phyloP scores from a whole-genome alignment of 2,329 filamentous ascomycete genomes.

The Knufia petricola region DNA sequence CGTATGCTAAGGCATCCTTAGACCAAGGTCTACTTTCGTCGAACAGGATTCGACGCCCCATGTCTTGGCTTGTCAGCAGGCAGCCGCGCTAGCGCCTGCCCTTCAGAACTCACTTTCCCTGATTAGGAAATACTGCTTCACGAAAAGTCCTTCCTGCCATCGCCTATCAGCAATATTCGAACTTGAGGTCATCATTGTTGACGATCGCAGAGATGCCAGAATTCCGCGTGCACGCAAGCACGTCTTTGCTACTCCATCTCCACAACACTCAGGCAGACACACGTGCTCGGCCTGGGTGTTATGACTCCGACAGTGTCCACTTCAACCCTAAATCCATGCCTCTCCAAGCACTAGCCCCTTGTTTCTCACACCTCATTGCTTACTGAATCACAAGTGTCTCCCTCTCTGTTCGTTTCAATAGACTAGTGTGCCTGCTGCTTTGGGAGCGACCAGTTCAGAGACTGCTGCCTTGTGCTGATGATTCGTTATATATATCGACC shows the following conservation, averaged over 20 bases:
- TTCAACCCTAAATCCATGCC: neutral
- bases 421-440: neutral
- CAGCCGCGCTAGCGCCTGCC: neutral
- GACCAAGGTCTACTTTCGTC: neutral
- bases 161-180: neutral
- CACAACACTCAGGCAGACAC: constrained; percentile 3
- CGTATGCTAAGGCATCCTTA: neutral
- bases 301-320: neutral
- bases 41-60: neutral
- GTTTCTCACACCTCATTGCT: neutral
- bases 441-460: no score
- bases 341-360: neutral
- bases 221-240: neutral
- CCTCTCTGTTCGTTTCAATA: neutral
- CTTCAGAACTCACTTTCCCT: neutral
- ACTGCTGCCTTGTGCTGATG: constrained; percentile 6
- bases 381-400: neutral
- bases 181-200: neutral
- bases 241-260: neutral
- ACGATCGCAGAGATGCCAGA: neutral
- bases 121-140: constrained; percentile 1
- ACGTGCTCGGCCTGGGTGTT: neutral
- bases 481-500: neutral
- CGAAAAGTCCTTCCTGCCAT: constrained; percentile 1
- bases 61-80: constrained; percentile 2